These are phyloP conservation scores for Diutina catenulata DNA, from an alignment of 1,139 yeast species.

Conservation along the genomic window DNA sequence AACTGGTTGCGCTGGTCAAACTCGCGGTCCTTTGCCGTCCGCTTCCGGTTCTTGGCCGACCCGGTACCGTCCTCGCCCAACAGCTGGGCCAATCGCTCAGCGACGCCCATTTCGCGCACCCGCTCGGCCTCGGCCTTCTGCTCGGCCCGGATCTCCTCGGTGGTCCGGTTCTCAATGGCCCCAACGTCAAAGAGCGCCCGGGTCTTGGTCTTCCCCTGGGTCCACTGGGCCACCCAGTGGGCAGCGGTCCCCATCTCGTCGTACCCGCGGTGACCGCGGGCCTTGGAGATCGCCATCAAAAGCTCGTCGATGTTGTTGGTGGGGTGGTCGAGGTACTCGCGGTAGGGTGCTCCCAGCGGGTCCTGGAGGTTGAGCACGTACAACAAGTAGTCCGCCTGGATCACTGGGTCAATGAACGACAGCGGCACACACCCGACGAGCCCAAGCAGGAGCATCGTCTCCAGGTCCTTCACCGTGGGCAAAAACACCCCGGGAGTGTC, in stretches of 20 bases:
- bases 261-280: conserved; percentile 22
- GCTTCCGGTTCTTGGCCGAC: conserved; percentile 21
- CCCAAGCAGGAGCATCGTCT: conserved; percentile 67
- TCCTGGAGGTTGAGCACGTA: conserved; percentile 61
- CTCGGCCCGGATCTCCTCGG: conserved; percentile 15
- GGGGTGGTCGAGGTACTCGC: conserved; percentile 42
- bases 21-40: conserved; percentile 37
- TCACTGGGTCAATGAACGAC: conserved; percentile 64
- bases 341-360: conserved; percentile 32
- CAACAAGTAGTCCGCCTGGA: conserved; percentile 78
- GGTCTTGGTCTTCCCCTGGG: conserved; percentile 38
- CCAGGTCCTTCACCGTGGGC: conserved; percentile 56
- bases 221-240: conserved; percentile 59
- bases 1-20: conserved; percentile 28
- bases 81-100: conserved; percentile 20
- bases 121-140: conserved; percentile 22
- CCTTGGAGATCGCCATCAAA: conserved; percentile 40
- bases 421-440: conserved; percentile 71
- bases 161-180: conserved; percentile 21
- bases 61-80: conserved; percentile 33
- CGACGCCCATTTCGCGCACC: conserved; percentile 18
- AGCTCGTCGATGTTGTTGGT: conserved; percentile 66
- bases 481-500: conserved; percentile 93
- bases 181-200: conserved; percentile 27
- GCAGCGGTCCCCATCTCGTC: conserved; percentile 57